Base-by-base conservation (phyloP, 1,139 yeast genomes). In the Lizanozyma gosingica region DNA sequence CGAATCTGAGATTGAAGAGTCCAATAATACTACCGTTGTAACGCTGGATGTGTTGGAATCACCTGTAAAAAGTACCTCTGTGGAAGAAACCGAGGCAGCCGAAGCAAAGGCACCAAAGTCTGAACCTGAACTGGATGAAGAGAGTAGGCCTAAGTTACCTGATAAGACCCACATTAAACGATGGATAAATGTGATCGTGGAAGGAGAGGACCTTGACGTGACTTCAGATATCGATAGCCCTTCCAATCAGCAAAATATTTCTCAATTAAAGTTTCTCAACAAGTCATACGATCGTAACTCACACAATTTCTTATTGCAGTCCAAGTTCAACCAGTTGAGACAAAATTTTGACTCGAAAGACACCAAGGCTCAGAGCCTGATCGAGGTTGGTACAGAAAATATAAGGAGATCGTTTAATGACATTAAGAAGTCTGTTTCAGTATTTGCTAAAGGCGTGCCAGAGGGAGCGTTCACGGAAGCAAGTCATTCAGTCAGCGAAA, bases 401-500 rank as follows among this genome's bases (percentile, higher is more conserved):
- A 67, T 86, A 42, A 82, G 76, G 54, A 72, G 73, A 43, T 77
- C 83, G 3, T 83, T 82, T 56, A 75, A 78, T 45, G 67, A 73
- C 41, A 64, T 74, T 41, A 72, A 71, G 41, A 66, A 62, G 39
- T 71, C 74, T 29, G 68, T 66, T 18, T 77, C 73, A 15, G 67
- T 70, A 14, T 57, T 71, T 48, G 55, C 54, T 41, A 55, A 63
- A 39, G 63, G 67, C 38, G 53, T 65, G 49, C 53, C 65, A 37
- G 67, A 73, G 18, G 67, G 73, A 8, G 14, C 29, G 4, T 22
- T 6, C 11, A 22, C 29, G 11, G 29, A 22, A 22, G 29, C 29
- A 22, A n/a, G n/a, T n/a, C n/a, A n/a, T n/a, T 11, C 29, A 6
- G 35, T 18, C 4, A 56, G 60, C 47, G 54, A 59, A 38, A 64